These are phyloP conservation scores for Pseudogymnoascus pannorum DNA, from an alignment of 2,329 filamentous ascomycete species.

Conservation along the genomic window DNA sequence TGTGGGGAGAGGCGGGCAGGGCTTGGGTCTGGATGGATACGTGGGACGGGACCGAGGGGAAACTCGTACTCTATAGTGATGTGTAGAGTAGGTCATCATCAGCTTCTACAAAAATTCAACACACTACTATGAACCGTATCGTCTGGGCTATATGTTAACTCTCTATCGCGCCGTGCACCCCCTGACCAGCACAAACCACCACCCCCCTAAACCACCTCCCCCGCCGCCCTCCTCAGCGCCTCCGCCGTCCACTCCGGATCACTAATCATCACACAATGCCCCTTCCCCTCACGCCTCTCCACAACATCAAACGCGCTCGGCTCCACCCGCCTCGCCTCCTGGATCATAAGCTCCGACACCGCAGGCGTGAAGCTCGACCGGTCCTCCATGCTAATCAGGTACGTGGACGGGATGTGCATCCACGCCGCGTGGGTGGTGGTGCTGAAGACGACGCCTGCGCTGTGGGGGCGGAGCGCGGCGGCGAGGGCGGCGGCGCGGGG, in stretches of 20 bases:
- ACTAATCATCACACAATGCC: constrained; percentile 17
- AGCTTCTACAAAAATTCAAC: not conserved
- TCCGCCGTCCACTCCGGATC: constrained; percentile 17
- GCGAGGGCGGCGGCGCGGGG: not conserved
- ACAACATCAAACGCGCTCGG: constrained; percentile 19
- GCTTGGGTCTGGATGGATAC: constrained; percentile 40
- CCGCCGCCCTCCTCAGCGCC: not conserved
- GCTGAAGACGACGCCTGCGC: constrained; percentile 9
- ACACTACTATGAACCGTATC: not conserved
- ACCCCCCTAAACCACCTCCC: not conserved
- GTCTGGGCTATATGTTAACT: not conserved
- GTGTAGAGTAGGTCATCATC: not conserved
- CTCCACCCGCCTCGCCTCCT: constrained; percentile 17
- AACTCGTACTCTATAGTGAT: not conserved
- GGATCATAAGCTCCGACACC: constrained; percentile 17
- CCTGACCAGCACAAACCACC: not conserved
- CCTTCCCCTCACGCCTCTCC: constrained; percentile 20
- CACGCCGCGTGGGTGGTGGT: constrained; percentile 6
- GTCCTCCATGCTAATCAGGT: constrained; percentile 1
- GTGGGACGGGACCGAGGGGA: constrained; percentile 8
- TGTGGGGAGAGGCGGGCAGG: constrained; percentile 41
- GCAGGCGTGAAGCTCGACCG: not conserved
- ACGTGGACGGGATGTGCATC: constrained; percentile 10
- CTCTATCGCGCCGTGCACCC: not conserved
- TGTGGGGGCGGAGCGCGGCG: not conserved